Conservation (phyloP, 1,284 basidiomycete genomes). For the Apiotrichum veenhuisii region DNA sequence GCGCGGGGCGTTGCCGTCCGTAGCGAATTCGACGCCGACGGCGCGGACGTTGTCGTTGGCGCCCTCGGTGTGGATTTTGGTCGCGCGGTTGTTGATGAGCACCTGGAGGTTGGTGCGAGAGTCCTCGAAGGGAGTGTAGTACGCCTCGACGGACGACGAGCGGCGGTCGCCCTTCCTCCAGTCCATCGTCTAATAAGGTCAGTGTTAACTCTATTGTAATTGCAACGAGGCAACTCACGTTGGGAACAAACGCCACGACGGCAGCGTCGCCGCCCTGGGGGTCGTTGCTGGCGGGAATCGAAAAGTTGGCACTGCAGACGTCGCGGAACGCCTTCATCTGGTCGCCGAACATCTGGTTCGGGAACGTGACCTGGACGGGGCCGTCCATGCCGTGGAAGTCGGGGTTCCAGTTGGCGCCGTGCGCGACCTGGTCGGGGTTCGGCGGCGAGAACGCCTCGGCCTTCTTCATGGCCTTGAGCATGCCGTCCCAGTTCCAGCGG, state of each 20-base stretch:
- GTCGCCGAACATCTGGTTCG: slow-evolving; percentile 56
- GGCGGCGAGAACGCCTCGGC: slow-evolving; percentile 59
- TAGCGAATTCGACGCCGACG: slow-evolving; percentile 58
- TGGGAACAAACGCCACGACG: slow-evolving; percentile 54
- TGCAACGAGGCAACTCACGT: slow-evolving; percentile 12
- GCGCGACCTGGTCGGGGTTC: slow-evolving; percentile 53
- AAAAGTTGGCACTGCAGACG: slow-evolving; percentile 49
- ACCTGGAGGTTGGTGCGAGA: slow-evolving; percentile 61
- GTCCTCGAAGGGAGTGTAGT: slow-evolving; percentile 50
- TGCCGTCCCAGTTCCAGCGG: slow-evolving; percentile 59
- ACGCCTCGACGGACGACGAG: slow-evolving; percentile 52
- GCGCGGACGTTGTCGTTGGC: slow-evolving; percentile 53
- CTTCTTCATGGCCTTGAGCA: slow-evolving; percentile 58
- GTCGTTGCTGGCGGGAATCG: slow-evolving; percentile 48
- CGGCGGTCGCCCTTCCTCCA: slow-evolving; percentile 46
- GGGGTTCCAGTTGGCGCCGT: slow-evolving; percentile 51
- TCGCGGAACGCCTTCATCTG: slow-evolving; percentile 57
- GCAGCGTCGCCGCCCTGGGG: slow-evolving; percentile 59
- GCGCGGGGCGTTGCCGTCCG: slow-evolving; percentile 25
- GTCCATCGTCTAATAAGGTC: slow-evolving; percentile 40
- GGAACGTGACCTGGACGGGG: slow-evolving; percentile 55
- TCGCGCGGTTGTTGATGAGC: slow-evolving; percentile 57
- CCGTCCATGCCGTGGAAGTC: slow-evolving; percentile 56
- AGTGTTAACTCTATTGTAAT: neutral
- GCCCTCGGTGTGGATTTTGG: slow-evolving; percentile 55